Conservation (phyloP, 2,329 filamentous ascomycete species). For the Colletotrichum tabaci region DNA sequence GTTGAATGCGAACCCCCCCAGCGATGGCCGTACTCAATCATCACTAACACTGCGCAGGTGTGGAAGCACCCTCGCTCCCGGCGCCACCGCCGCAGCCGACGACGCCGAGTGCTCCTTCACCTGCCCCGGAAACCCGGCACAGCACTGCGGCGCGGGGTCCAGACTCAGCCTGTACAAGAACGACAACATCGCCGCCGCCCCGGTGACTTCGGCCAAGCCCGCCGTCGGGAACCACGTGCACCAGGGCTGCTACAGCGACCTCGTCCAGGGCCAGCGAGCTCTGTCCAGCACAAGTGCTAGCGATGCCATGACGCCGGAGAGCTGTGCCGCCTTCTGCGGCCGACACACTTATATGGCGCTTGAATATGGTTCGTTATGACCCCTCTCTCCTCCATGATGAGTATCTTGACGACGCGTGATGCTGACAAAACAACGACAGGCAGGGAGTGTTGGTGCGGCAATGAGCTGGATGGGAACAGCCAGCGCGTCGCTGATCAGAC, state of each 20-base stretch:
- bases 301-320: slow-evolving; percentile 55
- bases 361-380: slow-evolving; percentile 51
- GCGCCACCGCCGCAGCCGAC: background rate
- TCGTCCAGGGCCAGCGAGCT: slow-evolving; percentile 47
- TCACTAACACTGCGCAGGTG: background rate
- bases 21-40: background rate
- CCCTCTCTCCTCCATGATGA: slow-evolving; percentile 30
- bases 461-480: slow-evolving; percentile 52
- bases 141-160: slow-evolving; percentile 32
- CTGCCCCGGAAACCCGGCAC: slow-evolving; percentile 23
- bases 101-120: slow-evolving; percentile 4
- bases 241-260: slow-evolving; percentile 56
- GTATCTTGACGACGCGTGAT: background rate
- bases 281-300: slow-evolving; percentile 47
- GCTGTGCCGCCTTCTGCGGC: slow-evolving; percentile 50
- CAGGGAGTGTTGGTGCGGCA: slow-evolving; percentile 54
- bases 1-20: background rate
- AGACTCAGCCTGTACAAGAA: slow-evolving; percentile 40
- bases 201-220: slow-evolving; percentile 10
- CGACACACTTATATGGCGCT: slow-evolving; percentile 50
- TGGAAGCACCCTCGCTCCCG: background rate
- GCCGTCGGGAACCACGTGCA: slow-evolving; percentile 48
- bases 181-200: slow-evolving; percentile 2
- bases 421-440: background rate
- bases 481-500: slow-evolving; percentile 49